phyloP scores from a whole-genome alignment of 2,329 filamentous ascomycete genomes.

The Anthostomella pinea region DNA sequence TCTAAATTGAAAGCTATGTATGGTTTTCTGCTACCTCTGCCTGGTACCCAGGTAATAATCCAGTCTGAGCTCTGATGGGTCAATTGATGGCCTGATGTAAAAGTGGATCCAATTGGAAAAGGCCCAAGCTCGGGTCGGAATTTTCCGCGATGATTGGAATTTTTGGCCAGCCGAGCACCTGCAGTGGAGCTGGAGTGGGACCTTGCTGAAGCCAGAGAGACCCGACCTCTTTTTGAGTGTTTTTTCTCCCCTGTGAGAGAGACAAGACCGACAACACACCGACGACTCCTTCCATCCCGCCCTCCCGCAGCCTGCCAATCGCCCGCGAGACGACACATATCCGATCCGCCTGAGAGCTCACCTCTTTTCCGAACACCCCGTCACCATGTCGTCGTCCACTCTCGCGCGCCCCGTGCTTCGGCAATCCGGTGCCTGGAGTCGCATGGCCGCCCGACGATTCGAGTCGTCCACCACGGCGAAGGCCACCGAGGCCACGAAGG shows the following conservation, averaged over 20 bases:
- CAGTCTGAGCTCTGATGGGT: too few relatives aligned
- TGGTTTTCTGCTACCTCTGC: too few relatives aligned
- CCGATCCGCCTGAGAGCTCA: conserved; percentile 4
- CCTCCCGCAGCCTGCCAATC: conserved; percentile 17
- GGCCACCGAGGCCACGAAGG: conserved; percentile 36
- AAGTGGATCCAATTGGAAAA: not conserved
- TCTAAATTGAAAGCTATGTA: too few relatives aligned
- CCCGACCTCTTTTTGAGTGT: too few relatives aligned
- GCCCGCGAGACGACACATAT: conserved; percentile 8
- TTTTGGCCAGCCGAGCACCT: conserved; percentile 23
- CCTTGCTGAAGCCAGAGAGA: too few relatives aligned
- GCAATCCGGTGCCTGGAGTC: conserved; percentile 38
- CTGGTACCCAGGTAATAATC: too few relatives aligned
- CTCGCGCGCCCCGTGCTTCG: conserved; percentile 33
- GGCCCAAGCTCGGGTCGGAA: conserved; percentile 28
- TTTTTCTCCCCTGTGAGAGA: conserved; percentile 39
- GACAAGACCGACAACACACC: conserved; percentile 26
- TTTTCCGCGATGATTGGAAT: conserved; percentile 27
- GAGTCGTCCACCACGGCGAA: conserved; percentile 55
- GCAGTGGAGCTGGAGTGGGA: conserved; percentile 12
- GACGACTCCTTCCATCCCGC: conserved; percentile 19
- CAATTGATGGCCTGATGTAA: too few relatives aligned
- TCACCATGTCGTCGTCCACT: conserved; percentile 31
- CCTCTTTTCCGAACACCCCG: conserved; percentile 3
- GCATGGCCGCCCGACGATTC: conserved; percentile 53